These are phyloP conservation scores for Ophiosphaerella korrae DNA, from an alignment of 2,329 filamentous ascomycete genomes.

Conservation along the genomic window DNA sequence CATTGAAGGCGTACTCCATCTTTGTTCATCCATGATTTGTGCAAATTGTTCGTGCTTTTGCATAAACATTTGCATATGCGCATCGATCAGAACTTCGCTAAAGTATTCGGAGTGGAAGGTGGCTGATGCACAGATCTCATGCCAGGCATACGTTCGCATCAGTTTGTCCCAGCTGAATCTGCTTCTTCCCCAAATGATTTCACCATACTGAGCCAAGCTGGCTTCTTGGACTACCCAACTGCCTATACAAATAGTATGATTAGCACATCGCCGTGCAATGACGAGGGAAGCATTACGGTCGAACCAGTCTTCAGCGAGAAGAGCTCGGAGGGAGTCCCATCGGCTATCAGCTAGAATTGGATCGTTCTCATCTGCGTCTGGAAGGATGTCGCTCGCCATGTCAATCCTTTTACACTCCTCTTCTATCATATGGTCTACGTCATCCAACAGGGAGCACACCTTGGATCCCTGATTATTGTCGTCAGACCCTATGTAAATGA, in stretches of 20 bases:
- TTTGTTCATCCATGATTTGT: not conserved
- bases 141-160: not conserved
- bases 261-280: not conserved
- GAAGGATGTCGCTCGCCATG: not conserved
- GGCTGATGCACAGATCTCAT: not conserved
- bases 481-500: slow-evolving; percentile 3
- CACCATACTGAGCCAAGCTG: not conserved
- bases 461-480: slow-evolving; percentile 2
- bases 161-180: slow-evolving; percentile 1
- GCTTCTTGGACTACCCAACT: slow-evolving; percentile 7
- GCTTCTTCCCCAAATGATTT: slow-evolving; percentile 5
- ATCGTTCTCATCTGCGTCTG: not conserved
- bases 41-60: not conserved
- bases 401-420: not conserved
- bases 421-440: slow-evolving; percentile 3
- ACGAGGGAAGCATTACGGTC: not conserved
- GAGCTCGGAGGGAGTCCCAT: slow-evolving; percentile 1
- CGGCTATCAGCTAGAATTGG: slow-evolving; percentile 3
- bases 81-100: not conserved
- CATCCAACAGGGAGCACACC: slow-evolving; percentile 1
- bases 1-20: not conserved
- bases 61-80: not conserved
- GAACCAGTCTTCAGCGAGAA: slow-evolving; percentile 3
- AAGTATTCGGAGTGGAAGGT: not conserved
- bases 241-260: not conserved